Evolutionary conservation across 345 rosid species (phyloP).

Genomic region (Crucihimalaya himalaica): DNA sequence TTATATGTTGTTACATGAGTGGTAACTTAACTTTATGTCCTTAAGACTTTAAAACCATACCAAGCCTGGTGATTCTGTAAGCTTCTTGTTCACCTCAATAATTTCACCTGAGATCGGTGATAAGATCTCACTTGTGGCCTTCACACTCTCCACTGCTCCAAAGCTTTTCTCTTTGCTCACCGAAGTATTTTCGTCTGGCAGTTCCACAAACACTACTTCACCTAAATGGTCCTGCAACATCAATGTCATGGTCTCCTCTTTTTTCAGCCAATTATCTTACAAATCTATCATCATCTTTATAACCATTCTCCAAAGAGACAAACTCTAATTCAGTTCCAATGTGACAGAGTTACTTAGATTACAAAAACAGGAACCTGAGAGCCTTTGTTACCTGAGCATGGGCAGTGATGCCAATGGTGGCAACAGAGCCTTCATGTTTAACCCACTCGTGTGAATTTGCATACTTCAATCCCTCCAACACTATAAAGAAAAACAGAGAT

Average conservation of each 20-base stretch:
- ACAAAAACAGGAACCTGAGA: neutral
- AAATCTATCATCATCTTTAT: neutral
- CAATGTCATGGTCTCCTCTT: constrained; percentile 3
- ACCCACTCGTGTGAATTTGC: constrained; percentile 92
- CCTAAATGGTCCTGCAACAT: constrained; percentile 78
- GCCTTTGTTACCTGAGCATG: constrained; percentile 77
- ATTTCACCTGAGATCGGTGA: constrained; percentile 81
- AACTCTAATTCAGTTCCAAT: neutral
- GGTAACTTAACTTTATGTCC: neutral
- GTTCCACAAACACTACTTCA: constrained; percentile 88
- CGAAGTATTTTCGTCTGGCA: constrained; percentile 62
- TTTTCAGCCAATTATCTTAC: neutral
- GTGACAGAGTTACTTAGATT: neutral
- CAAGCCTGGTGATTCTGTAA: constrained; percentile 68
- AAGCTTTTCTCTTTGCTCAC: constrained; percentile 63
- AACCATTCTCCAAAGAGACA: neutral
- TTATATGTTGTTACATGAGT: neutral
- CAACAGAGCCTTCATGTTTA: constrained; percentile 84
- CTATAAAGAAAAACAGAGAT: constrained; percentile 35
- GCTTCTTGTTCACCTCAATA: constrained; percentile 73
- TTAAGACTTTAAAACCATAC: constrained; percentile 35
- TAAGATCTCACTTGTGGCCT: constrained; percentile 88
- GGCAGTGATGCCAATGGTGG: constrained; percentile 84
- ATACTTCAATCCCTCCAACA: constrained; percentile 87
- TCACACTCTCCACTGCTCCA: constrained; percentile 93